phyloP scores from a whole-genome alignment of 495 filamentous ascomycete genomes.

The Aspergillus sparsus region DNA sequence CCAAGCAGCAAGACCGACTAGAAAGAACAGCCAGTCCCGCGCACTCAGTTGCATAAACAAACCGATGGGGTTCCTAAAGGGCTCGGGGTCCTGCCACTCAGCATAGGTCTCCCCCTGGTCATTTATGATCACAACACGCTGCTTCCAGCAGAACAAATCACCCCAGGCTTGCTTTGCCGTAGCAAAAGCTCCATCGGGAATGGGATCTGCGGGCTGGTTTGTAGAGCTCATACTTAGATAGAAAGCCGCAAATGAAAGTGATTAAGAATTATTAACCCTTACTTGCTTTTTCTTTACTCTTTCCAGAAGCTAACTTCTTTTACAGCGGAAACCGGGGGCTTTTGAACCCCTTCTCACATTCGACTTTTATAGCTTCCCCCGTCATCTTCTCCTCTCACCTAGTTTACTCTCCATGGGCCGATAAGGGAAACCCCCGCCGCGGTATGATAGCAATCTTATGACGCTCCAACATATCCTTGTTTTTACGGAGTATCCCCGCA shows the following conservation, averaged over 20 bases:
- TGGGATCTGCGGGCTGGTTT: slow-evolving; percentile 57
- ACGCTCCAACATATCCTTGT: not conserved
- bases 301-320: not conserved
- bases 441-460: slow-evolving; percentile 2
- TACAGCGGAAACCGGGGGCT: not conserved
- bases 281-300: not conserved
- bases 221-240: slow-evolving; percentile 18
- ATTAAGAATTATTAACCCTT: not conserved
- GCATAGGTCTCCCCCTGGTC: slow-evolving; percentile 50
- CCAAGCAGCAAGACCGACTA: slow-evolving; percentile 65
- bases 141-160: slow-evolving; percentile 70
- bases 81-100: slow-evolving; percentile 63
- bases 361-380: slow-evolving; percentile 9
- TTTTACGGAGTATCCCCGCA: slow-evolving; percentile 16
- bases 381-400: not conserved
- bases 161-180: slow-evolving; percentile 58
- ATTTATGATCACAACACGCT: slow-evolving; percentile 63
- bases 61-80: slow-evolving; percentile 61
- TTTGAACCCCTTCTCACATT: not conserved
- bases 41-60: slow-evolving; percentile 56
- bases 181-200: slow-evolving; percentile 58
- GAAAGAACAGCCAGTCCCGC: slow-evolving; percentile 63
- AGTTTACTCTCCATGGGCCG: slow-evolving; percentile 13
- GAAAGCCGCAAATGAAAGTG: not conserved
- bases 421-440: slow-evolving; percentile 5